Evolutionary conservation across 192 early-diverging fungal species (phyloP).

Genomic region (Coemansia aciculifera): DNA sequence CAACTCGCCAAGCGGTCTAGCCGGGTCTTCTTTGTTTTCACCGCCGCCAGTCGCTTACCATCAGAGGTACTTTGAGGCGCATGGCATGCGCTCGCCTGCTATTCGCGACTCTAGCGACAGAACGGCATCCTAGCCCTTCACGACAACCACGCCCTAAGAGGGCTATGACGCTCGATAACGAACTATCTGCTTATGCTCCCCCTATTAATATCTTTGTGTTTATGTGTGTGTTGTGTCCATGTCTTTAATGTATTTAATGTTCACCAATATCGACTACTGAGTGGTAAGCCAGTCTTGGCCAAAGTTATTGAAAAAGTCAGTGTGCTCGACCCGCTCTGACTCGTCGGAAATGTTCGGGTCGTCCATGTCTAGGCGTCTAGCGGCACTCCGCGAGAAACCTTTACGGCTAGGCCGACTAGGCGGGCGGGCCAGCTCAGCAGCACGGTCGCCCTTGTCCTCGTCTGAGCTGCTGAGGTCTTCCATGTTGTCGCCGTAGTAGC

Average conservation of each 20-base stretch:
- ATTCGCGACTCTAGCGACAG: conserved; percentile 2
- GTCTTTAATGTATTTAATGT: background rate
- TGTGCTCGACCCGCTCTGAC: conserved; percentile 24
- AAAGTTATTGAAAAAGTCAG: conserved; percentile 38
- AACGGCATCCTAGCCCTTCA: background rate
- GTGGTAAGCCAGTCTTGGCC: conserved; percentile 30
- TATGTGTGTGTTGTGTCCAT: background rate
- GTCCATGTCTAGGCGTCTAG: background rate
- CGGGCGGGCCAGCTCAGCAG: background rate
- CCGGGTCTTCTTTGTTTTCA: conserved; percentile 35
- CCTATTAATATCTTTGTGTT: background rate
- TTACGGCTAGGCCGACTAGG: background rate
- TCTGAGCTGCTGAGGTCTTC: background rate
- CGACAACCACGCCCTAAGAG: background rate
- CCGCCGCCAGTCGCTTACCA: conserved; percentile 30
- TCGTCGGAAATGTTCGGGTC: conserved; percentile 16
- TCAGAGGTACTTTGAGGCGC: conserved; percentile 34
- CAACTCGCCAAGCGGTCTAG: conserved; percentile 29
- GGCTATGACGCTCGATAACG: background rate
- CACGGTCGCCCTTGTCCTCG: conserved; percentile 2
- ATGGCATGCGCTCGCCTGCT: background rate
- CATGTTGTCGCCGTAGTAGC: background rate
- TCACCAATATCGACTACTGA: conserved; percentile 2
- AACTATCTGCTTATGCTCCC: background rate
- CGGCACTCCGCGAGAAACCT: background rate